Conservation (phyloP, 2,329 filamentous ascomycete species). For the Aspergillus clavatus region DNA sequence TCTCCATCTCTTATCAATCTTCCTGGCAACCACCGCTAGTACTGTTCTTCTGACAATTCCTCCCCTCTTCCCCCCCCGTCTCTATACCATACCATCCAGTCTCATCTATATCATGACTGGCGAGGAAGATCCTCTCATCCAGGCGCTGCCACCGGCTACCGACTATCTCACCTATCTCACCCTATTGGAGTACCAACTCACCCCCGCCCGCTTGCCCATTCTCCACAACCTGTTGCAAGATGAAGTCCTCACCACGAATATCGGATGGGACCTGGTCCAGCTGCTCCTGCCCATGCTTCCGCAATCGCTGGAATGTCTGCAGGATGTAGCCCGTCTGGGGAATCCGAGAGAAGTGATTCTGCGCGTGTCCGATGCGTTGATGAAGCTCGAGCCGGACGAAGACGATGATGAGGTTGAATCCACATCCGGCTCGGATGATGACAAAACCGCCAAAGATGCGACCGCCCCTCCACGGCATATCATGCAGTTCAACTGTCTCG, state of each 20-base stretch:
- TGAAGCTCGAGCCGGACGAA: conserved; percentile 49
- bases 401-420: conserved; percentile 15
- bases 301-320: conserved; percentile 54
- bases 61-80: background rate
- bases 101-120: conserved; percentile 25
- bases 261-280: conserved; percentile 63
- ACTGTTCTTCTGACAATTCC: background rate
- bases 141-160: conserved; percentile 56
- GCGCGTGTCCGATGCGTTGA: conserved; percentile 58
- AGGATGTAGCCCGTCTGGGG: conserved; percentile 57
- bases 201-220: conserved; percentile 51
- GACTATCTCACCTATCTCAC: conserved; percentile 65
- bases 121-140: conserved; percentile 48
- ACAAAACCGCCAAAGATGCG: conserved; percentile 6
- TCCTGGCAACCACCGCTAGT: background rate
- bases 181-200: conserved; percentile 60
- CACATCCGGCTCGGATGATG: conserved; percentile 1
- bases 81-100: background rate
- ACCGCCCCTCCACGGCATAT: conserved; percentile 24
- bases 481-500: conserved; percentile 39
- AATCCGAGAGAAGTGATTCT: conserved; percentile 62
- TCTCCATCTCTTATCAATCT: too few species aligned
- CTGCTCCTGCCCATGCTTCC: conserved; percentile 57
- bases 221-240: conserved; percentile 58
- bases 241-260: conserved; percentile 56